A percentile compares a stretch with the other conserved stretches of the same genome.
These are phyloP conservation scores for Aspergillus nidulans DNA, from an alignment of 495 filamentous ascomycete species.

Conservation along the genomic window DNA sequence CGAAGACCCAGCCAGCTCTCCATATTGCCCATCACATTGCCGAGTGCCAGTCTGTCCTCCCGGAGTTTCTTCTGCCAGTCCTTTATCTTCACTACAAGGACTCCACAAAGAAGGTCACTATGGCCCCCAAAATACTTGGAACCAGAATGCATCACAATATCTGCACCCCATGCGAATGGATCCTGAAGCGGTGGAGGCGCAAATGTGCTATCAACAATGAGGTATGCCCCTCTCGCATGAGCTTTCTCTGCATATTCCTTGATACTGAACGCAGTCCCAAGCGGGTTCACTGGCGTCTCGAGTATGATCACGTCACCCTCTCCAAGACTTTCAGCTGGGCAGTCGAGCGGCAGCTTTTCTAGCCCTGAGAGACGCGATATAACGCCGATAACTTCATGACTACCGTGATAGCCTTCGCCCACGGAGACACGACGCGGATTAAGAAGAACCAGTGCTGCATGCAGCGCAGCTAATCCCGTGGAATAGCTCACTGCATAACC, in stretches of 20 bases:
- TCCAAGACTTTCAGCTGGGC: conserved; percentile 48
- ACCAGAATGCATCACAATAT: conserved; percentile 83
- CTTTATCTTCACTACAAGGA: conserved; percentile 58
- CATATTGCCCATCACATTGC: conserved; percentile 81
- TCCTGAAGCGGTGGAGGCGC: conserved; percentile 84
- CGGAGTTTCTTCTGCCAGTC: conserved; percentile 55
- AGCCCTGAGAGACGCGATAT: conserved; percentile 67
- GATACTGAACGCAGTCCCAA: conserved; percentile 73
- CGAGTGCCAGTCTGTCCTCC: conserved; percentile 67
- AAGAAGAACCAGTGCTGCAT: conserved; percentile 70
- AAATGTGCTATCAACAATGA: conserved; percentile 90
- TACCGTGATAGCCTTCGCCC: conserved; percentile 85
- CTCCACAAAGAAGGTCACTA: conserved; percentile 82
- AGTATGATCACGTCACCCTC: conserved; percentile 83
- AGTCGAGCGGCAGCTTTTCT: conserved; percentile 60
- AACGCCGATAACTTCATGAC: conserved; percentile 73
- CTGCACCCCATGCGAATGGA: conserved; percentile 74
- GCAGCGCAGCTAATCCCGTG: conserved; percentile 82
- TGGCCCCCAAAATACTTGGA: conserved; percentile 97
- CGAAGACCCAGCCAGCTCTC: conserved; percentile 90
- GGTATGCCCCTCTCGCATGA: conserved; percentile 61
- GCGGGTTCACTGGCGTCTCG: conserved; percentile 89
- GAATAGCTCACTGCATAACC: conserved; percentile 72
- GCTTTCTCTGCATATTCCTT: conserved; percentile 65
- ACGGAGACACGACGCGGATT: conserved; percentile 77